Evolutionary conservation across 2,329 filamentous ascomycete genomes (phyloP).

Genomic region (Epichloe scottii): DNA sequence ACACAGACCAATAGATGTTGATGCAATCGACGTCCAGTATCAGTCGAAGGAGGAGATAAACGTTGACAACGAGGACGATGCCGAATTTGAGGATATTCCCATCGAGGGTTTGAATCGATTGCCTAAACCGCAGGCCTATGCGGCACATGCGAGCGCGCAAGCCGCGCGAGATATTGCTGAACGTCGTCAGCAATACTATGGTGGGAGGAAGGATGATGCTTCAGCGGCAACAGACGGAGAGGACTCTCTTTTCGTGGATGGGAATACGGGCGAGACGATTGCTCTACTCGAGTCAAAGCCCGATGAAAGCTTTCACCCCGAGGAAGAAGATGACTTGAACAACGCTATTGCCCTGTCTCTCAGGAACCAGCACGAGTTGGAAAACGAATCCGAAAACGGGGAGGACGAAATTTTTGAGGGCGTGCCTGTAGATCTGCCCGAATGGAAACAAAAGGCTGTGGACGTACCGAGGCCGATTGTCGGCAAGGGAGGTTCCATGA

Average conservation of each 20-base stretch:
- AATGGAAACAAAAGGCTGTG: conserved; percentile 45
- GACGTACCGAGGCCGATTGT: conserved; percentile 37
- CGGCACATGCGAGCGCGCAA: conserved; percentile 12
- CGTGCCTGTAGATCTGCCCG: conserved; percentile 29
- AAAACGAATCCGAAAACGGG: conserved; percentile 25
- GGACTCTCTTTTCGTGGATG: conserved; percentile 38
- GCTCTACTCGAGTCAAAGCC: conserved; percentile 15
- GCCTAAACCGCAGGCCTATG: conserved; percentile 39
- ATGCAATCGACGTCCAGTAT: conserved; percentile 48
- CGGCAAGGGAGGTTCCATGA: conserved; percentile 43
- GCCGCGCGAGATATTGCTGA: conserved; percentile 14
- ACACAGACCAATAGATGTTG: conserved; percentile 87
- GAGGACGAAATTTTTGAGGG: conserved; percentile 37
- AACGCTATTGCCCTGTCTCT: conserved; percentile 79
- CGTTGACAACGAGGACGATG: conserved; percentile 59
- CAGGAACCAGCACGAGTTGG: conserved; percentile 42
- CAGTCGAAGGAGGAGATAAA: conserved; percentile 46
- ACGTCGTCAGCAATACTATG: conserved; percentile 18
- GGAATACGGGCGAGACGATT: conserved; percentile 14
- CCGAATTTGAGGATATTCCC: conserved; percentile 84
- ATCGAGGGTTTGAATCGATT: conserved; percentile 81
- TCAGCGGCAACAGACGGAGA: conserved; percentile 27
- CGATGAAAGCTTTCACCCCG: conserved; percentile 25
- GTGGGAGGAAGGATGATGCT: conserved; percentile 8
- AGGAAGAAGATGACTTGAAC: conserved; percentile 52